Evolutionary conservation across 345 rosid species (phyloP), one percentile per base, ranked within the genome.

Genomic region (Raphanus raphanistrum): DNA sequence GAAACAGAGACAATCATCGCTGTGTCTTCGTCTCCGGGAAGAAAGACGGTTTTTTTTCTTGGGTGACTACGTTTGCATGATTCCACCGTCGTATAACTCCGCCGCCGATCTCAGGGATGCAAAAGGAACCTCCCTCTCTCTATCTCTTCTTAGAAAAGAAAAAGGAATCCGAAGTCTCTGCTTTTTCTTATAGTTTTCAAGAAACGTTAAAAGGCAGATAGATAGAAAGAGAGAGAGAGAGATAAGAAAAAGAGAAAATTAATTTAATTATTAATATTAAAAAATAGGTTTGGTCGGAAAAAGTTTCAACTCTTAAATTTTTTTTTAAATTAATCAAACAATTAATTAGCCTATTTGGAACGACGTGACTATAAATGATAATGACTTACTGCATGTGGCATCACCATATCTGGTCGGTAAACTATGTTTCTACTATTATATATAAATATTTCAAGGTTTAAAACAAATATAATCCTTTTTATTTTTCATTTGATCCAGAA

Each of bases 81-180:
- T n/a, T 52, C 11, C 82, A 74, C 78, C 74, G 77, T 38, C 79
- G 77, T 66, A 0, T n/a, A 28, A 7, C 63, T 66, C 73, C 43
- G 25, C 75, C 79, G 64, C 62, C 63, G 72, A 74, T 74, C 28
- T 55, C 68, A 74, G 55, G 66, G 64, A 60, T 36, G 73, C 60
- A 48, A 16, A 63, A 63, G 8, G 25, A 54, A 79, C 50, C 63
- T 57, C 57, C 62, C 63, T 67, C 61, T 58, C 64, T 61, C 62
- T 63, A 27, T 57, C 63, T 68, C 64, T 68, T 74, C 52, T 79
- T 68, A 63, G 55, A 61, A 63, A 74, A 66, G 59, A 74, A 57
- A 63, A 79, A 74, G 32, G 82, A 66, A 75, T 80, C 82, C 79
- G 68, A 80, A 74, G 82, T 75, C 75, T 79, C 60, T 43, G 82